Evolutionary conservation across 139 green algal species (phyloP).

Genomic region (Zygnema cylindricum): DNA sequence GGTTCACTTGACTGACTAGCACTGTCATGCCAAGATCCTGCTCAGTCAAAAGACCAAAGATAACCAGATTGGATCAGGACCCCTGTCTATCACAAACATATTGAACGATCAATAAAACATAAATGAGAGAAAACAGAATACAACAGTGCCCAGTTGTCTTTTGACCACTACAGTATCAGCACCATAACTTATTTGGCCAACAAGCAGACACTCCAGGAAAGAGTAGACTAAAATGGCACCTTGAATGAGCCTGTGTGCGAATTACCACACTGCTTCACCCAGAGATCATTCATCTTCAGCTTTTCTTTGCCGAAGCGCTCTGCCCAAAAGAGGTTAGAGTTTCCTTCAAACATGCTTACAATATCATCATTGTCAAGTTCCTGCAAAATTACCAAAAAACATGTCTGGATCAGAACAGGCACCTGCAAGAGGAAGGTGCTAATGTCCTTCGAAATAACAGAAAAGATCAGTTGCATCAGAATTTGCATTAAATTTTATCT

Average conservation of each 20-base stretch:
- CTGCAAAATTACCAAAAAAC: too few species aligned
- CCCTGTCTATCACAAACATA: too few species aligned
- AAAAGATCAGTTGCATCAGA: too few species aligned
- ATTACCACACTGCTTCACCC: conserved; percentile 99
- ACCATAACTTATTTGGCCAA: too few species aligned
- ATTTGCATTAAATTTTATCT: neutral
- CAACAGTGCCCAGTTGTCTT: too few species aligned
- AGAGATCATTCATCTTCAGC: conserved; percentile 95
- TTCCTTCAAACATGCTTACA: conserved; percentile 99
- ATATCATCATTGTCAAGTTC: conserved; percentile 91
- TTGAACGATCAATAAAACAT: too few species aligned
- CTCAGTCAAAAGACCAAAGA: neutral
- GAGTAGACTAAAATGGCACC: too few species aligned
- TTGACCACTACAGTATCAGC: too few species aligned
- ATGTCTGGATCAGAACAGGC: neutral
- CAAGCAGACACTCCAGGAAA: too few species aligned
- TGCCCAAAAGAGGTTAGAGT: conserved; percentile 99
- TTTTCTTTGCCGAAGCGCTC: conserved; percentile 93
- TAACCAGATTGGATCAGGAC: too few species aligned
- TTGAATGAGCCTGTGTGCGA: conserved; percentile 98
- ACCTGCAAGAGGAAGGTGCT: neutral
- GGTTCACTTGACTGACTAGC: conserved; percentile 92
- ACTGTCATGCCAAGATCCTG: conserved; percentile 98
- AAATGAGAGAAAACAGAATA: too few species aligned
- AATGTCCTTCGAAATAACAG: too few species aligned